Evolutionary conservation across 2,329 filamentous ascomycete species (phyloP), one percentile per base, ranked within the genome.

Genomic region (Dactylellina leptospora): DNA sequence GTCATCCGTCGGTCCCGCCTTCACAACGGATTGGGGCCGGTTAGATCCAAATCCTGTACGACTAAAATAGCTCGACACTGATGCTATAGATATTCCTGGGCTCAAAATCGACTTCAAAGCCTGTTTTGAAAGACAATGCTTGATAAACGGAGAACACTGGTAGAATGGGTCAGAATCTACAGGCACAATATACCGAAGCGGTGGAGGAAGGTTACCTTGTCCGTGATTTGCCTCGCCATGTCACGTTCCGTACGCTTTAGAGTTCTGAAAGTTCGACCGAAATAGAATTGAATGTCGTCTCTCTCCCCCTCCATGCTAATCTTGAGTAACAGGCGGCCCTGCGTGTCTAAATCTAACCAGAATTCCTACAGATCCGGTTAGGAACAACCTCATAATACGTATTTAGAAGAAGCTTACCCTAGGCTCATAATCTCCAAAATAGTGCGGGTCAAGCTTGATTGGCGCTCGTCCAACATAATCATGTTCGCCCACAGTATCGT

Each of bases 301-400:
- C 95, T 87, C 81, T 99, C 95, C 55, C 95, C 95, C 81, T 99
- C 95, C 95, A 99, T 99, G 78, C 92, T 97, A 56, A 99, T 92
- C 74, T 93, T 87, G 56, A 99, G 86, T 64, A 99, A 81, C 28
- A 99, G 81, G 54, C 93, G 86, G 5, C 95, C 95, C 80, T 99
- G 95, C 0, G 93, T 96, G 79, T 99, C 95, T 48, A 99, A 85
- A 78, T 97, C 93, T 16, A 99, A 86, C 95, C 95, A 99, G 79
- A 96, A 97, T 80, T 99, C 95, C 66, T 74, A 56, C 11, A 61
- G 10, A 38, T n/a, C n/a, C n/a, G n/a, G n/a, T n/a, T n/a, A 53
- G 10, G 16, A 40, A 73, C 50, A 73, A 48, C 16, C 3, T 6
- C 8, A 23, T n/a, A 16, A 38, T 45, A n/a, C 40, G 11, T n/a